A percentile compares a stretch with the other conserved stretches of the same genome.
phyloP scores from a whole-genome alignment of 345 rosid species.

The Litchi chinensis region DNA sequence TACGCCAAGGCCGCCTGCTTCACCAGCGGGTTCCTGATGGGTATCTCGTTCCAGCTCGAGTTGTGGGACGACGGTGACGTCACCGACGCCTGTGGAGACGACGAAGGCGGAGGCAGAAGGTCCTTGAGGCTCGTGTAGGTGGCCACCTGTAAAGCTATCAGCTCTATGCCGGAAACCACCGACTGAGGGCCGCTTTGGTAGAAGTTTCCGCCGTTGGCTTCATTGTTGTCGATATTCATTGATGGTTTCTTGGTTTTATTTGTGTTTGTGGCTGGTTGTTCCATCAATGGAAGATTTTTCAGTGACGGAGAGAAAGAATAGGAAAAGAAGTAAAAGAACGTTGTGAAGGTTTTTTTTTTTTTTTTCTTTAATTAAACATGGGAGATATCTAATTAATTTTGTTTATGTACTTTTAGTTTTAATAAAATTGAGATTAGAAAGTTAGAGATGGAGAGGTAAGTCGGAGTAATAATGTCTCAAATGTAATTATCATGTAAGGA shows the following conservation, averaged over 20 bases:
- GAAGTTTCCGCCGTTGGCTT: not conserved
- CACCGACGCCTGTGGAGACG: slow-evolving; percentile 15
- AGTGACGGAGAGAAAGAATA: not conserved
- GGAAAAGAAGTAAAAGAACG: not conserved
- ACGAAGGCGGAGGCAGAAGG: slow-evolving; percentile 36
- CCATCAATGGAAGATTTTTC: slow-evolving; percentile 1
- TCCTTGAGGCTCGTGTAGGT: slow-evolving; percentile 61
- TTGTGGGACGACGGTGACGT: slow-evolving; percentile 40
- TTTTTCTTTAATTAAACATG: not conserved
- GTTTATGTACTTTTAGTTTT: not conserved
- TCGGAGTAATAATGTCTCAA: no score
- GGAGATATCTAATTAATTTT: not conserved
- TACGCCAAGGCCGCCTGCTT: slow-evolving; percentile 69
- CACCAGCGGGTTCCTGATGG: slow-evolving; percentile 60
- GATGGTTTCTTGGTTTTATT: not conserved
- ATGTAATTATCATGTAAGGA: no score
- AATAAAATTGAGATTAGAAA: no score
- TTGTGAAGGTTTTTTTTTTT: not conserved
- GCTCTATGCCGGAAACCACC: slow-evolving; percentile 42
- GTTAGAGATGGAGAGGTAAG: no score
- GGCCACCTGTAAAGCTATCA: slow-evolving; percentile 32
- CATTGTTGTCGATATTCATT: slow-evolving; percentile 4
- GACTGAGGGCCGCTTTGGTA: not conserved
- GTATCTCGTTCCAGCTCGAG: slow-evolving; percentile 57
- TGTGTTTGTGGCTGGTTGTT: slow-evolving; percentile 6